Evolutionary conservation across 2,329 filamentous ascomycete genomes (phyloP).

Genomic region (Grosmannia huntii): DNA sequence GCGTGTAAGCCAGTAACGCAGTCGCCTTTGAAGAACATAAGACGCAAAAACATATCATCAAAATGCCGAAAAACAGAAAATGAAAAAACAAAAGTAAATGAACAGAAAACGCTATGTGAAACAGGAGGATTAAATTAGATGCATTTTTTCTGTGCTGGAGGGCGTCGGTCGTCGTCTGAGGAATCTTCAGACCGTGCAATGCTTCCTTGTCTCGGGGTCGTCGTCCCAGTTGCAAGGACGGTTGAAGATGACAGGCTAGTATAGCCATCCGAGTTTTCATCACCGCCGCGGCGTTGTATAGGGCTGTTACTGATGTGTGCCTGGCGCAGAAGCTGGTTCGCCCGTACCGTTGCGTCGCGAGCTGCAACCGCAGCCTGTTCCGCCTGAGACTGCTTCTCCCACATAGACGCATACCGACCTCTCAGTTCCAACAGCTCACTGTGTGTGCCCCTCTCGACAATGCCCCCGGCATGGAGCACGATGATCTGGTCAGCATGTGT

Average conservation of each 20-base stretch:
- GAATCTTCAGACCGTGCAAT: constrained; percentile 8
- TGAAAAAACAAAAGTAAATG: constrained; percentile 3
- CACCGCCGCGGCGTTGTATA: constrained; percentile 17
- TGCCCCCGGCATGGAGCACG: constrained; percentile 14
- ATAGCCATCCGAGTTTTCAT: constrained; percentile 32
- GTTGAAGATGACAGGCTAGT: constrained; percentile 32
- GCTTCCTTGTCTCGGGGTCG: constrained; percentile 14
- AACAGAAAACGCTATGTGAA: constrained; percentile 1
- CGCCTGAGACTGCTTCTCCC: constrained; percentile 76
- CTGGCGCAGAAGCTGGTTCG: constrained; percentile 32
- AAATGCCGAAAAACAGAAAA: not conserved
- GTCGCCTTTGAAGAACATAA: not conserved
- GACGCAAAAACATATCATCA: constrained; percentile 3
- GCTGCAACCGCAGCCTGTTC: constrained; percentile 56
- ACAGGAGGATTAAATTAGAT: constrained; percentile 6
- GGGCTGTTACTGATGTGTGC: constrained; percentile 29
- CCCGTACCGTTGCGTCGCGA: constrained; percentile 26
- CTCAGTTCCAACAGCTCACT: constrained; percentile 57
- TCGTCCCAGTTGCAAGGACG: constrained; percentile 24
- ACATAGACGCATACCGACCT: constrained; percentile 73
- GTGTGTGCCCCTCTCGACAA: constrained; percentile 25
- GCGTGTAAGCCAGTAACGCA: not conserved
- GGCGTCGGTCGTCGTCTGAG: constrained; percentile 8
- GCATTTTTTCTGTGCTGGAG: not conserved
- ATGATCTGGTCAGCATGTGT: constrained; percentile 16